Percentiles rank a stretch among this genome's conserved stretches.
Evolutionary conservation across 306 rosid genomes (phyloP).

Genomic region (Medicago lupulina): DNA sequence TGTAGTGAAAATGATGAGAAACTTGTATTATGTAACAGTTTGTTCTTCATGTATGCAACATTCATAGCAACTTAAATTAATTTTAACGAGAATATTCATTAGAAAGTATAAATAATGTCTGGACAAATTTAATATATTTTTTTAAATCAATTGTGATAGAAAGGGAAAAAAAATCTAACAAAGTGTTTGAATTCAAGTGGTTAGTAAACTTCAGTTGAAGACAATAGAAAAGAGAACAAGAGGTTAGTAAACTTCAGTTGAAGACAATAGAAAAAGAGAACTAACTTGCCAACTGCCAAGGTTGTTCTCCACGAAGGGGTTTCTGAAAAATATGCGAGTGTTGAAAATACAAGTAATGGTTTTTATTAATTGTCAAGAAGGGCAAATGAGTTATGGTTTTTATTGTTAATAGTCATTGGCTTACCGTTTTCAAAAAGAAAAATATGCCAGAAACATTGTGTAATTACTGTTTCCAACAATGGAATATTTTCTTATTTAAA

Average conservation of each 20-base stretch:
- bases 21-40: slow-evolving; percentile 28
- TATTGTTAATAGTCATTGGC: background rate
- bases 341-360: background rate
- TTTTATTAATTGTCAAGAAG: background rate
- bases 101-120: background rate
- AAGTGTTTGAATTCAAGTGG: no score
- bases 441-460: no score
- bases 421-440: no score
- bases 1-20: slow-evolving; percentile 18
- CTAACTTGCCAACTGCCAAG: no score
- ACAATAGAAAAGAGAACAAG: no score
- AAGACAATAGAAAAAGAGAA: no score
- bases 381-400: background rate
- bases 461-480: no score
- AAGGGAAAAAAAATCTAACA: no score
- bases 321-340: background rate
- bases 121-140: background rate
- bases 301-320: background rate
- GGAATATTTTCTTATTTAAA: no score
- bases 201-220: no score
- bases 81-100: slow-evolving; percentile 23
- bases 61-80: background rate
- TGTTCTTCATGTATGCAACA: slow-evolving; percentile 26
- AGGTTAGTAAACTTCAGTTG: no score
- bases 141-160: background rate